Base-by-base conservation (phyloP, 164 flowering plant genomes). In the Cinnamomum chago region DNA sequence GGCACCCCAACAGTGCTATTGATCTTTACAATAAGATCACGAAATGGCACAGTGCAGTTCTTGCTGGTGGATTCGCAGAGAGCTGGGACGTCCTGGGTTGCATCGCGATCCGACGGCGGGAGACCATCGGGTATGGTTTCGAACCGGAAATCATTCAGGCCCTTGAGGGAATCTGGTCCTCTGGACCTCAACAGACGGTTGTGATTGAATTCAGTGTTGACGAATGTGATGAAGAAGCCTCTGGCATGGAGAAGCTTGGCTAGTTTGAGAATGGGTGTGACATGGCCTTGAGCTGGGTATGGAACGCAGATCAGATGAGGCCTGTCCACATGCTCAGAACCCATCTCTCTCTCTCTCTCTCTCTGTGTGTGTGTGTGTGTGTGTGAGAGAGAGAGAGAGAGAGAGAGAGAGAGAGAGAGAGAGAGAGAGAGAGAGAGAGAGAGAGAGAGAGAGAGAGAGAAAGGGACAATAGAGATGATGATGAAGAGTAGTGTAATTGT, bases 41-140 rank as follows among this genome's bases (percentile, higher is more conserved):
- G 55, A 18, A 85, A 82, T 0, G 86, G 90, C 15, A 64, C 80
- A n/a, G 78, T 28, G 64, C 85, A 80, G 35, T 58, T 78, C 1
- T 22, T 71, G 3, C 51, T 70, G 2, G 79, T 79, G 64, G 87
- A 84, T 1, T 20, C 25, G 25, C 84, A 83, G 1, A 86, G 80
- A 11, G 83, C n/a, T 0, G 87, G 84, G 4, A 85, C 76, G 70
- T 87, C 85, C 73, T 87, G 91, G 28, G 88, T 85, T 66, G 74
- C 78, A 7, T 85, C 82, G 2, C n/a, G 58, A 58, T 84, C 83
- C 0, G 82, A 51, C 0, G 79, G 81, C 2, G 86, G 86, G 3
- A 87, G 81, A 18, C 92, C 89, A 65, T 87, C 92, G 1, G 88
- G 86, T 22, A 89, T 86, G 30, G 85, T 72, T 7, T 77, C 79